Evolutionary conservation across 306 rosid genomes (phyloP).

Genomic region (Ammopiptanthus mongolicus): DNA sequence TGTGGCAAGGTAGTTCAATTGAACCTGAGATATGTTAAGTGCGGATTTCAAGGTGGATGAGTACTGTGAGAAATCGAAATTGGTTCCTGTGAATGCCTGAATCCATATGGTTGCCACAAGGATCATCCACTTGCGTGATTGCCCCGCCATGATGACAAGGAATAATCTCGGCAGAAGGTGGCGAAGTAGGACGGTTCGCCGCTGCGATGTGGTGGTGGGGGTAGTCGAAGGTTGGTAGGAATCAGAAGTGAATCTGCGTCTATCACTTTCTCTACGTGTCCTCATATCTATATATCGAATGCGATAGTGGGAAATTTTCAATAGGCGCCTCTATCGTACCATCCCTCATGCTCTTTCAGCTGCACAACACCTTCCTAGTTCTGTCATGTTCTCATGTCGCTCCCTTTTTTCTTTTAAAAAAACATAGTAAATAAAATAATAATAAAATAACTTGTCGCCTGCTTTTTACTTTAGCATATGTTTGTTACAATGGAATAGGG

Average conservation of each 20-base stretch:
- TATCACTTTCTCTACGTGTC: not conserved
- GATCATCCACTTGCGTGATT: slow-evolving; percentile 85
- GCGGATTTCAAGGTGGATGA: slow-evolving; percentile 70
- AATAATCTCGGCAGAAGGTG: not conserved
- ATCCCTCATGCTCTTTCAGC: not conserved
- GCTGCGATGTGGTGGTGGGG: not conserved
- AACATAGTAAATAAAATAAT: no score
- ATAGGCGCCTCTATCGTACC: not conserved
- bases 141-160: slow-evolving; percentile 47
- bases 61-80: slow-evolving; percentile 89
- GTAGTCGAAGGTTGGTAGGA: not conserved
- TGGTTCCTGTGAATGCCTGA: slow-evolving; percentile 89
- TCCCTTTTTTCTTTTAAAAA: no score
- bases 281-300: not conserved
- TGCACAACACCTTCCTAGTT: no score
- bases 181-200: not conserved
- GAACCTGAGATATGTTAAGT: slow-evolving; percentile 65
- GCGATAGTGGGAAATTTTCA: not conserved
- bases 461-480: no score
- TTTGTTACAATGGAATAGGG: no score
- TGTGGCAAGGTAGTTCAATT: slow-evolving; percentile 71
- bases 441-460: no score
- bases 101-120: slow-evolving; percentile 84
- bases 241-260: not conserved
- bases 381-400: no score